Percentiles rank a stretch among this genome's conserved stretches.
phyloP scores from a whole-genome alignment of 2,329 filamentous ascomycete species.

The Aaosphaeria arxii region DNA sequence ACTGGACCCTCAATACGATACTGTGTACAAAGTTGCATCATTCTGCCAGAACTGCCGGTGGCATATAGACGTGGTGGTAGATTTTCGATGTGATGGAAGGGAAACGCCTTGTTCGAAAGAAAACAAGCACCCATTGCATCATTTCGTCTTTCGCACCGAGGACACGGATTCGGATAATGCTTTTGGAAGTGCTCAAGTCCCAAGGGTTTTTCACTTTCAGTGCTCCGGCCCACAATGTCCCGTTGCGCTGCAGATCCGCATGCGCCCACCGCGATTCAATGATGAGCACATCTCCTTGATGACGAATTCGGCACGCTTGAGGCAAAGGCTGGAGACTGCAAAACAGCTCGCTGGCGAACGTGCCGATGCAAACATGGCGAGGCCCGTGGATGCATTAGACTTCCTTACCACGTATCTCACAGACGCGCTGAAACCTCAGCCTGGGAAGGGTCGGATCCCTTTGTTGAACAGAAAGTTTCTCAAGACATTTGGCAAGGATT shows the following conservation, averaged over 20 bases:
- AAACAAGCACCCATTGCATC: conserved; percentile 57
- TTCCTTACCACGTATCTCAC: conserved; percentile 59
- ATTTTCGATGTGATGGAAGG: conserved; percentile 44
- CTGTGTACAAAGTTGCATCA: conserved; percentile 56
- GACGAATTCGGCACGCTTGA: conserved; percentile 52
- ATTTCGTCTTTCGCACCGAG: conserved; percentile 45
- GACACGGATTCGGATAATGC: conserved; percentile 4
- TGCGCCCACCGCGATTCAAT: conserved; percentile 52
- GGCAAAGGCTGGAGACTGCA: conserved; percentile 52
- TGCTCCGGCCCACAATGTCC: conserved; percentile 61
- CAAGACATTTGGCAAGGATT: conserved; percentile 61
- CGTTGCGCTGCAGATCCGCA: conserved; percentile 50
- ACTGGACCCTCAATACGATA: conserved; percentile 33
- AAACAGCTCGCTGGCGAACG: conserved; percentile 52
- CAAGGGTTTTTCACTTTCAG: conserved; percentile 44
- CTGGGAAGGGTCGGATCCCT: conserved; percentile 54
- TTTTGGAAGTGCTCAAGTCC: conserved; percentile 14
- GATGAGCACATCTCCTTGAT: conserved; percentile 50
- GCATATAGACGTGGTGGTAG: conserved; percentile 59
- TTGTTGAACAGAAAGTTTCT: conserved; percentile 63
- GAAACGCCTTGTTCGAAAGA: conserved; percentile 42
- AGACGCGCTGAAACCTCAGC: conserved; percentile 53
- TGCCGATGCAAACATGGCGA: conserved; percentile 51
- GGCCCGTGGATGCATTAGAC: conserved; percentile 53
- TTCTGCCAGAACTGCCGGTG: conserved; percentile 61